Evolutionary conservation across 2,329 filamentous ascomycete genomes (phyloP).

Genomic region (Hymenoscyphus fructigenus): DNA sequence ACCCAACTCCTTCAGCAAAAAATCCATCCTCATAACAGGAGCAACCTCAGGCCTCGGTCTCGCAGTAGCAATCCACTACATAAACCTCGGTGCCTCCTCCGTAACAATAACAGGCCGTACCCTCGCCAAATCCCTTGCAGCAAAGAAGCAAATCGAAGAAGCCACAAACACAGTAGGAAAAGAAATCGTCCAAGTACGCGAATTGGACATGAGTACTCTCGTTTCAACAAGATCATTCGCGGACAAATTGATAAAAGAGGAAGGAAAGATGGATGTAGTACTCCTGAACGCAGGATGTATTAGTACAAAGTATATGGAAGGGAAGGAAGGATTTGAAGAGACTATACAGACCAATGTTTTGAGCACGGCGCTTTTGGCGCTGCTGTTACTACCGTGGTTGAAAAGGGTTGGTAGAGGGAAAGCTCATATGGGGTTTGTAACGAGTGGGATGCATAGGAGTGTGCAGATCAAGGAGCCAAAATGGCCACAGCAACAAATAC

Average conservation of each 20-base stretch:
- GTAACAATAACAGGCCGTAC: conserved; percentile 44
- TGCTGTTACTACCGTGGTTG: too few species aligned
- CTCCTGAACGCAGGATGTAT: conserved; percentile 36
- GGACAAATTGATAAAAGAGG: conserved; percentile 25
- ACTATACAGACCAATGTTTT: conserved; percentile 58
- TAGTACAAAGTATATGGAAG: conserved; percentile 19
- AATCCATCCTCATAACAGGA: conserved; percentile 43
- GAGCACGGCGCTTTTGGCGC: conserved; percentile 47
- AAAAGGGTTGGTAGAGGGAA: too few species aligned
- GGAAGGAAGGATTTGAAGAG: conserved; percentile 48
- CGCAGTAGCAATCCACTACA: conserved; percentile 42
- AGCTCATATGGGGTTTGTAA: too few species aligned
- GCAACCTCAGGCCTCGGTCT: conserved; percentile 44
- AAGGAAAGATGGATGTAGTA: conserved; percentile 31
- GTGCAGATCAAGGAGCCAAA: too few species aligned
- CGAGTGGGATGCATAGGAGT: too few species aligned
- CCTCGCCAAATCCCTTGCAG: conserved; percentile 38
- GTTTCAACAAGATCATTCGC: conserved; percentile 26
- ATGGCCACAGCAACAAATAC: too few species aligned
- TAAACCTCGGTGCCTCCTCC: conserved; percentile 41
- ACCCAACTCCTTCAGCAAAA: conserved; percentile 27
- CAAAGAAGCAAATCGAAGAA: conserved; percentile 40
- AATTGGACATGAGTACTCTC: conserved; percentile 33
- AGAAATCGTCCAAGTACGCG: conserved; percentile 26
- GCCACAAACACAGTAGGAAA: conserved; percentile 22